Evolutionary conservation across 2,329 filamentous ascomycete species (phyloP), one percentile per base, ranked within the genome.

Genomic region (Sarocladium oryzae): DNA sequence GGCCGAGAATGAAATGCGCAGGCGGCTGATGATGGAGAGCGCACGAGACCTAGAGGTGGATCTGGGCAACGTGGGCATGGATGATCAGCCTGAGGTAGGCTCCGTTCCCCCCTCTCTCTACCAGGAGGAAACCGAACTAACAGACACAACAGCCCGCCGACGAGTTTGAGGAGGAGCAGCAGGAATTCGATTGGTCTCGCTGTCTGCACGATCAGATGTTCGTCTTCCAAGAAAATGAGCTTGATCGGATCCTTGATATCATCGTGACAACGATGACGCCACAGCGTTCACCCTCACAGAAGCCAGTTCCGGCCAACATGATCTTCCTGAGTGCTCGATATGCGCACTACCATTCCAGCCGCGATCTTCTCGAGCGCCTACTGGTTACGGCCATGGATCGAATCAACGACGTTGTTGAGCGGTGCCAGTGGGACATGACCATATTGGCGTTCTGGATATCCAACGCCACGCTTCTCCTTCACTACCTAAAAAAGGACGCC

Each of bases 181-280:
- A 95, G 62, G 93, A 97, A 56, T 99, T 99, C 61, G 86, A 96
- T 54, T 99, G 93, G 93, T 87, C 87, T 56, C 80, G 88, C 60
- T 99, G 93, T 67, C 75, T 96, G 46, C 89, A 96, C 64, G 93
- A 99, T 65, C 93, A 99, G 66, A 99, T 99, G 93, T 99, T 99
- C 65, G 93, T 99, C 33, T 99, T 99, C 66, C 93, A 99, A 66
- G 92, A 97, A 59, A 86, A 82, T 64, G 92, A 99, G 63, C 78
- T 99, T 49, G 87, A 92, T 53, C 84, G 86, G 53, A 96, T 99
- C 61, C 78, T 99, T 58, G 88, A 96, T 64, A 93, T 97, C 51
- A 84, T 97, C 64, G 95, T 99, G 63, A 97, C 92, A 55, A 92
- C 93, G 62, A 97, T 99, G 93, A 95, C 89, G 1, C 93, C 93